Evolutionary conservation across 371 early-diverging fungal species (phyloP).

Genomic region (Quaeritorhiza haematococci): DNA sequence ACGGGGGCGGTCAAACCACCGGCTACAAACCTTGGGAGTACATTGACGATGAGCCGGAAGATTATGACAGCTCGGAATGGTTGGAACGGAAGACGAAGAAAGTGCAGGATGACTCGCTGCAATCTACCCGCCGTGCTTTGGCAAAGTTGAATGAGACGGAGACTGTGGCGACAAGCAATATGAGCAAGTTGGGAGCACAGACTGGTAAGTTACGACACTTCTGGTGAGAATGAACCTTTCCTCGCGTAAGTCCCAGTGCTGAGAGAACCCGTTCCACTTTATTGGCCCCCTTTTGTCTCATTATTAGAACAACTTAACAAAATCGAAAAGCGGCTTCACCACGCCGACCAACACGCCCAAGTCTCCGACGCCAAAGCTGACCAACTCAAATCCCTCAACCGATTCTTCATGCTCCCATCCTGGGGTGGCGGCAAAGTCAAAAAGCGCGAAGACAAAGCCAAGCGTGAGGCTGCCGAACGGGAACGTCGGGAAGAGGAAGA

Average conservation of each 20-base stretch:
- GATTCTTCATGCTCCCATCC: constrained; percentile 69
- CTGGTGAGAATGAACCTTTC: too few relatives aligned
- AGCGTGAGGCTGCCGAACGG: constrained; percentile 20
- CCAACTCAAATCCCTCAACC: constrained; percentile 72
- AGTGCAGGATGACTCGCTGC: constrained; percentile 66
- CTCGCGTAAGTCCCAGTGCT: too few relatives aligned
- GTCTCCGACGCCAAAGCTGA: constrained; percentile 65
- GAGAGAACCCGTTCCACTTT: too few relatives aligned
- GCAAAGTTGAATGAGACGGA: constrained; percentile 63
- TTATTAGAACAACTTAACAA: constrained; percentile 62
- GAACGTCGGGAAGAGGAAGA: too few relatives aligned
- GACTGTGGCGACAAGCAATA: constrained; percentile 51
- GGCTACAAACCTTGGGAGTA: constrained; percentile 25
- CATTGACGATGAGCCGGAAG: constrained; percentile 47
- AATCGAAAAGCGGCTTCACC: constrained; percentile 66
- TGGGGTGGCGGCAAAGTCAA: constrained; percentile 39
- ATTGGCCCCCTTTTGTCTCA: neutral
- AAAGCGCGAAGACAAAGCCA: constrained; percentile 28
- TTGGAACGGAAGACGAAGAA: constrained; percentile 62
- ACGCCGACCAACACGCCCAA: constrained; percentile 67
- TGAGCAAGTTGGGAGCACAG: constrained; percentile 62
- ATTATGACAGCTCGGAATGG: constrained; percentile 55
- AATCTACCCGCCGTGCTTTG: constrained; percentile 69
- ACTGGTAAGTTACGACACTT: constrained; percentile 47
- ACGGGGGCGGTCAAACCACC: too few relatives aligned